Conservation (phyloP, 2,329 filamentous ascomycete species). For the Bretziella fagacearum region DNA sequence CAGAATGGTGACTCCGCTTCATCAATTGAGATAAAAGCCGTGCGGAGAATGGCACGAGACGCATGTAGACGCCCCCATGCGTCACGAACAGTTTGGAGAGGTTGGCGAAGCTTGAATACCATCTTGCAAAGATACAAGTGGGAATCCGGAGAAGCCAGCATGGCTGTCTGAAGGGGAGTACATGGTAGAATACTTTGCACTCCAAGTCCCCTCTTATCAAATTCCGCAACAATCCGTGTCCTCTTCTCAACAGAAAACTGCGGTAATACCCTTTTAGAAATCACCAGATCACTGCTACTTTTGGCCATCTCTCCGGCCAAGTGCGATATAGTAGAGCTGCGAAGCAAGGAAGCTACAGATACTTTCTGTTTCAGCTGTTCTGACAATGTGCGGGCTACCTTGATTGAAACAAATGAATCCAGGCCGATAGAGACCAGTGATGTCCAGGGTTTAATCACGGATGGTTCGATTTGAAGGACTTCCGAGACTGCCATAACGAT, state of each 20-base stretch:
- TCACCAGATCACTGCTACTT: no score
- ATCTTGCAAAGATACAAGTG: constrained; percentile 57
- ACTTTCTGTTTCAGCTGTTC: constrained; percentile 29
- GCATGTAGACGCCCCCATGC: constrained; percentile 46
- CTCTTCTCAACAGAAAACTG: no score
- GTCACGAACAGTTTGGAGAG: constrained; percentile 31
- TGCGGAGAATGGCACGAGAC: constrained; percentile 62
- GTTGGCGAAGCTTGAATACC: constrained; percentile 39
- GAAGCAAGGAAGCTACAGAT: constrained; percentile 53
- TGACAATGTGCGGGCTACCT: constrained; percentile 42
- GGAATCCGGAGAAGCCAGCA: constrained; percentile 46
- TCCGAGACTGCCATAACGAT: constrained; percentile 39
- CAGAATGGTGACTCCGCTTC: constrained; percentile 45
- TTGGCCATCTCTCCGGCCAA: constrained; percentile 30
- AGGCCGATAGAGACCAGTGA: constrained; percentile 66
- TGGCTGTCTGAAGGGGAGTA: constrained; percentile 35
- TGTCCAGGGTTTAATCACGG: constrained; percentile 41
- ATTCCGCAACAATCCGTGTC: no score
- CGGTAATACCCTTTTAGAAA: background rate
- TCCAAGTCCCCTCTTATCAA: no score
- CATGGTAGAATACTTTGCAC: constrained; percentile 63
- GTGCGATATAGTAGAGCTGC: constrained; percentile 46
- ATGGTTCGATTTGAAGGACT: constrained; percentile 28
- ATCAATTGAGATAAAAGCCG: constrained; percentile 53
- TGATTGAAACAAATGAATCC: constrained; percentile 70